Evolutionary conservation across 352 stramenopile species (phyloP), one percentile per base, ranked within the genome.

Genomic region (Pythium sukuiense): DNA sequence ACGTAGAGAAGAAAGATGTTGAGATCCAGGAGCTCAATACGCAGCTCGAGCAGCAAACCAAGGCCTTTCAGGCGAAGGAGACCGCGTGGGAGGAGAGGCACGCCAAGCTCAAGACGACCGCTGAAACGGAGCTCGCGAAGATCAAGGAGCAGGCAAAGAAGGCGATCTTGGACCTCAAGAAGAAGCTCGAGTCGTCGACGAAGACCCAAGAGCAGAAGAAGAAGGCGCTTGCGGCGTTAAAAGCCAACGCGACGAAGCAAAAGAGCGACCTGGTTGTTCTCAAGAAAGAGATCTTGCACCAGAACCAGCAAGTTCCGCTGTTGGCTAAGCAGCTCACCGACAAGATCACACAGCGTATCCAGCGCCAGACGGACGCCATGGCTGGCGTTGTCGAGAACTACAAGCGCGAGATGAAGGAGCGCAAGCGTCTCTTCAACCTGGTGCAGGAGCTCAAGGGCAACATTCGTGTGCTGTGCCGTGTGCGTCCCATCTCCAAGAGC

Each of bases 361-460:
- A 89, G 57, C 84, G 86, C 50, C 87, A 95, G 50, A 72, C 82
- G 4, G 84, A 91, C 52, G 87, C 84, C 11, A 91, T 95, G 82
- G 79, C 84, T 13, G 88, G 84, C 24, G 83, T 96, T 14, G 85
- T 96, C 29, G 88, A 96, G 49, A 96, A 95, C 65, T 96, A 96
- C 77, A 90, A 93, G 56, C 85, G 88, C 33, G 87, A 95, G 63
- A 83, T 95, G 60, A 93, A 93, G 56, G 85, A 95, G 70, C 85
- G 87, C 43, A 95, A 95, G 61, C 88, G 97, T 35, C 74, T 99
- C 48, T 97, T 99, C 59, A 97, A 97, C 59, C 83, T 98, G 30
- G 97, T 99, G 39, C 91, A 99, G 60, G 94, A 97, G 59, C 79
- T 99, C 33, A 97, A 98, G 65, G 96, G 96, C 39, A 99, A 99